Evolutionary conservation across 169 alveolate species (phyloP), one percentile per base, ranked within the genome.

Genomic region (Cryptosporidium baileyi): DNA sequence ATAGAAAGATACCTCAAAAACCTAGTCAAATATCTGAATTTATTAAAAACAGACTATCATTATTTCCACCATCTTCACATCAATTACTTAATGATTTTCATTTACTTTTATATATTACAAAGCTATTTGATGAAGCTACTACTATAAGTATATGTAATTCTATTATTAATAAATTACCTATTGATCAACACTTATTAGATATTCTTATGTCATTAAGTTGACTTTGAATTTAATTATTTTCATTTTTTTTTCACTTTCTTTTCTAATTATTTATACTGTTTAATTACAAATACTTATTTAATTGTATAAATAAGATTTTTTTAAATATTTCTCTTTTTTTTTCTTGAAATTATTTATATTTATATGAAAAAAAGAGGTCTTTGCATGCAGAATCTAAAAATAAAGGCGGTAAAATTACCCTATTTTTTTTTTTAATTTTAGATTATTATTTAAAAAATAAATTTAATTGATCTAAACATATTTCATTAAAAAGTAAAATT

Each of bases 61-160:
- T 54, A n/a, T 11, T 34, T 8, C 67, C 85, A 3, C 17, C 59
- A 7, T 52, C 65, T 19, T 74, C 85, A 11, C 24, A 36, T 13
- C 1, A 54, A 9, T 60, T 74, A 24, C 67, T 74, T 6, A 94
- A 98, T 26, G 94, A 93, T 89, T 95, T 96, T 81, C 96, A 95
- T 59, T 89, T 96, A 67, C 89, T 97, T 45, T 28, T 96, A 13
- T 95, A 91, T 79, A 82, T 96, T 47, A 95, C 97, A 38, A 95
- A 95, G 63, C 88, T 94, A 38, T 65, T 97, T 22, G 99, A 97
- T 88, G 81, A 94, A 34, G 98, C 96, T 51, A 93, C 96, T 1
- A 91, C 96, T n/a, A 89, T 93, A 13, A 93, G 92, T 1, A 90
- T 92, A 28, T 94, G 96, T 65, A 92, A 91, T 26, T 89, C 93